Conservation (phyloP, 1,139 yeast genomes). For the Yamadazyma songkhlaensis region DNA sequence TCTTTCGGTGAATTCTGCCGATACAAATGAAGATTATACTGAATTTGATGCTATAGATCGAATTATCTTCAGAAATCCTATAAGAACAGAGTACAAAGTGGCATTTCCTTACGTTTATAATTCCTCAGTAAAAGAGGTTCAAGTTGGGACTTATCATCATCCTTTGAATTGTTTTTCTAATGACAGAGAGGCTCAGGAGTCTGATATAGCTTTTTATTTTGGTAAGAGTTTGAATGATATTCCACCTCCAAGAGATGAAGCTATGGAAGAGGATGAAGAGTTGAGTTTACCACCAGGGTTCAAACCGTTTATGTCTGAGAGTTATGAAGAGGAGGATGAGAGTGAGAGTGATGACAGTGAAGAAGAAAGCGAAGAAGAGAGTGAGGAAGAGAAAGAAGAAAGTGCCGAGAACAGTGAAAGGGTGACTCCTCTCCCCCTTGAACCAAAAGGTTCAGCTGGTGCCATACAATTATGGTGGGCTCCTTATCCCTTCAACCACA, state of each 20-base stretch:
- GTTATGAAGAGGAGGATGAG: slow-evolving; percentile 3
- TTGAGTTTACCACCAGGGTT: slow-evolving; percentile 10
- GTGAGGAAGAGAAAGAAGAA: slow-evolving; percentile 1
- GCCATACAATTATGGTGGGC: slow-evolving; percentile 75
- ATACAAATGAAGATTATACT: slow-evolving; percentile 72
- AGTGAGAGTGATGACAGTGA: slow-evolving; percentile 1
- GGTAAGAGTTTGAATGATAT: slow-evolving; percentile 12
- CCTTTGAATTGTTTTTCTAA: slow-evolving; percentile 50
- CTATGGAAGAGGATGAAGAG: slow-evolving; percentile 3
- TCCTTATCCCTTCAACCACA: slow-evolving; percentile 78
- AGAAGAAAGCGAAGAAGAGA: slow-evolving; percentile 1
- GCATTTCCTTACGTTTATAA: slow-evolving; percentile 87
- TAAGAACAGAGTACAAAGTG: slow-evolving; percentile 79
- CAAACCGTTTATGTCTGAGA: slow-evolving; percentile 12
- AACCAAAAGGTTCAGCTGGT: slow-evolving; percentile 44
- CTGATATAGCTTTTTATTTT: slow-evolving; percentile 24
- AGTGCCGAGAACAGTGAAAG: neutral
- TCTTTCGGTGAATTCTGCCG: slow-evolving; percentile 58
- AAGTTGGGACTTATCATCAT: slow-evolving; percentile 57
- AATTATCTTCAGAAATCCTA: slow-evolving; percentile 72
- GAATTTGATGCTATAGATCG: slow-evolving; percentile 90
- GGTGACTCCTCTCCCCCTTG: slow-evolving; percentile 17
- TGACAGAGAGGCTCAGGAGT: slow-evolving; percentile 37
- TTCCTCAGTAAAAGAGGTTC: slow-evolving; percentile 68
- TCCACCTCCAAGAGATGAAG: slow-evolving; percentile 5